Conservation (phyloP, 371 early-diverging fungal species). For the Amoeboradix gromovi region DNA sequence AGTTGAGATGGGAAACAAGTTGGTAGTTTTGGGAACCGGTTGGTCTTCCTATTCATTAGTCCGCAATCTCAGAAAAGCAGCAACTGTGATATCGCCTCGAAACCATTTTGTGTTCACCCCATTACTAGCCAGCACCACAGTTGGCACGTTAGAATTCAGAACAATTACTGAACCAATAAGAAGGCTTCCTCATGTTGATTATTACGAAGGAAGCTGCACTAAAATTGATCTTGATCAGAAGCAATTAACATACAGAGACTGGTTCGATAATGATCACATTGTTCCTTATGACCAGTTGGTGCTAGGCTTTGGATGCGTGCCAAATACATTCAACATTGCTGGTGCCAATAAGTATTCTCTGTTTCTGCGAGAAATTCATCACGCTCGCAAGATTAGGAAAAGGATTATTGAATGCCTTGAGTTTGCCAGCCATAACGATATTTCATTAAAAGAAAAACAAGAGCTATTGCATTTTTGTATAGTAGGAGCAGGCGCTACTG, state of each 20-base stretch:
- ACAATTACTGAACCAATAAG: constrained; percentile 1
- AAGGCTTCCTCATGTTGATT: background rate
- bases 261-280: background rate
- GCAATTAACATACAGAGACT: background rate
- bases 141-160: constrained; percentile 54
- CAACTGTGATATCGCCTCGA: constrained; percentile 10
- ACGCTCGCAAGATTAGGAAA: constrained; percentile 59
- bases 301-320: constrained; percentile 43
- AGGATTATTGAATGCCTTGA: constrained; percentile 64
- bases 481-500: constrained; percentile 83
- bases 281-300: constrained; percentile 36
- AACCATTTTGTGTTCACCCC: constrained; percentile 68
- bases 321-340: constrained; percentile 45
- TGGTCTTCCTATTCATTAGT: background rate
- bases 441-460: constrained; percentile 34
- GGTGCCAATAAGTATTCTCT: constrained; percentile 50
- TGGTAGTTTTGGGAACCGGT: background rate
- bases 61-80: background rate
- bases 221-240: background rate
- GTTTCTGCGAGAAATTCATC: constrained; percentile 49
- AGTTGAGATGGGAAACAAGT: no score
- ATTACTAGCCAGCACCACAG: constrained; percentile 33
- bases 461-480: constrained; percentile 46
- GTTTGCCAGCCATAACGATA: constrained; percentile 50
- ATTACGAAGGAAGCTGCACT: background rate